Evolutionary conservation across 1,139 yeast species (phyloP).

Genomic region (Pneumocystis canis): DNA sequence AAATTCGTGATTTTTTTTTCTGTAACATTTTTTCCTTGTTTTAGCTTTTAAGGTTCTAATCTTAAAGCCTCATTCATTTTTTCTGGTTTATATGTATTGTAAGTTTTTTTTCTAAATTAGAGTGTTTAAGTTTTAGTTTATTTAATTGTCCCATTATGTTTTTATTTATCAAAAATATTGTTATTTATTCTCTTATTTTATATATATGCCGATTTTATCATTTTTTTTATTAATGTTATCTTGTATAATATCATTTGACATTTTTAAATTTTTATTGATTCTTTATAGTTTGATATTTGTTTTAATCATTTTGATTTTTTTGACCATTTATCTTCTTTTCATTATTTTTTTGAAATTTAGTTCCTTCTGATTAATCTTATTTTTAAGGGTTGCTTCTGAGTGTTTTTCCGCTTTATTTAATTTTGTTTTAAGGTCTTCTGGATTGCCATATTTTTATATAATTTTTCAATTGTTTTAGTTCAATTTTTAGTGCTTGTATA

Average conservation of each 20-base stretch:
- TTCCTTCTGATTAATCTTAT: slow-evolving; percentile 25
- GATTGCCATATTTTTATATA: slow-evolving; percentile 55
- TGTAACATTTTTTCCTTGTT: slow-evolving; percentile 22
- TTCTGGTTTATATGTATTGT: slow-evolving; percentile 61
- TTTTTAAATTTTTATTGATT: slow-evolving; percentile 31
- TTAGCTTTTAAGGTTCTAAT: slow-evolving; percentile 41
- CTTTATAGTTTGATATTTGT: slow-evolving; percentile 25
- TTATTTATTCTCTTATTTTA: slow-evolving; percentile 15
- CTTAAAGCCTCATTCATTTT: slow-evolving; percentile 56
- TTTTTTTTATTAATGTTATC: slow-evolving; percentile 20
- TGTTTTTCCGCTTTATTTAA: slow-evolving; percentile 37
- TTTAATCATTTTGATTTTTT: slow-evolving; percentile 36
- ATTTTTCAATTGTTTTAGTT: slow-evolving; percentile 44
- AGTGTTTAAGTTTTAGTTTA: slow-evolving; percentile 50
- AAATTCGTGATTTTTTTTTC: too few relatives aligned
- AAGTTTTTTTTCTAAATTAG: slow-evolving; percentile 65
- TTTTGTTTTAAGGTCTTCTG: slow-evolving; percentile 50
- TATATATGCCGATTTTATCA: slow-evolving; percentile 11
- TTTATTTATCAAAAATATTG: slow-evolving; percentile 15
- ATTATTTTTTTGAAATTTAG: slow-evolving; percentile 27
- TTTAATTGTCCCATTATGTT: slow-evolving; percentile 23
- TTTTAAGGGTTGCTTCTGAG: slow-evolving; percentile 21
- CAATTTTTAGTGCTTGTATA: slow-evolving; percentile 18
- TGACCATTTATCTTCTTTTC: slow-evolving; percentile 30
- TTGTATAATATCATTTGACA: slow-evolving; percentile 24